Evolutionary conservation across 1,284 basidiomycete genomes (phyloP).

Genomic region (Ceratobasidium sp.): DNA sequence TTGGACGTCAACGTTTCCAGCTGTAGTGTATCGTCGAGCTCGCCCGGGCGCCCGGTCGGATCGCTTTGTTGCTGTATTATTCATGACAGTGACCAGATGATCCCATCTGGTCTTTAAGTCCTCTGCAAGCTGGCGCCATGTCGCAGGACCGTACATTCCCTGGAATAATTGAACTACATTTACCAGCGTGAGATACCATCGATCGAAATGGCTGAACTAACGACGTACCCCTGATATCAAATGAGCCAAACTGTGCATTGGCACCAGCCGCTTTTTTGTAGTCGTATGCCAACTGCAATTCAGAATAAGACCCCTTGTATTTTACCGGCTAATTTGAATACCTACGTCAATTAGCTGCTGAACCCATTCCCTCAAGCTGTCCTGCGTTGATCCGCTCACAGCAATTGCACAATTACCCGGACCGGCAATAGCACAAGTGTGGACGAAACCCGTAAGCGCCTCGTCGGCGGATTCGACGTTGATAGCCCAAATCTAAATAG

Average conservation of each 20-base stretch:
- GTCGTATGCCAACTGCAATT: slow-evolving; percentile 16
- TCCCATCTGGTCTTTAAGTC: no score
- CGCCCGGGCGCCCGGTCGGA: no score
- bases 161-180: neutral
- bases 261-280: slow-evolving; percentile 11
- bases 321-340: no score
- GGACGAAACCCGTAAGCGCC: slow-evolving; percentile 22
- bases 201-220: neutral
- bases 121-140: slow-evolving; percentile 24
- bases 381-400: neutral
- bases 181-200: no score
- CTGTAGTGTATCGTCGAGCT: neutral
- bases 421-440: no score
- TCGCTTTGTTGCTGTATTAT: neutral
- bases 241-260: neutral
- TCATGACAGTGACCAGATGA: no score
- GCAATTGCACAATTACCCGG: no score
- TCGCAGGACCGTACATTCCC: slow-evolving; percentile 26
- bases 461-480: slow-evolving; percentile 20
- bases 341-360: slow-evolving; percentile 20
- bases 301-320: neutral
- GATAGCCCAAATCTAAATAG: neutral
- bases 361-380: slow-evolving; percentile 16
- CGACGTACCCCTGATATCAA: neutral
- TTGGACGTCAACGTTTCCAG: neutral